Base-by-base conservation (phyloP, 257 asterid genomes). In the Nicotiana tabacum region DNA sequence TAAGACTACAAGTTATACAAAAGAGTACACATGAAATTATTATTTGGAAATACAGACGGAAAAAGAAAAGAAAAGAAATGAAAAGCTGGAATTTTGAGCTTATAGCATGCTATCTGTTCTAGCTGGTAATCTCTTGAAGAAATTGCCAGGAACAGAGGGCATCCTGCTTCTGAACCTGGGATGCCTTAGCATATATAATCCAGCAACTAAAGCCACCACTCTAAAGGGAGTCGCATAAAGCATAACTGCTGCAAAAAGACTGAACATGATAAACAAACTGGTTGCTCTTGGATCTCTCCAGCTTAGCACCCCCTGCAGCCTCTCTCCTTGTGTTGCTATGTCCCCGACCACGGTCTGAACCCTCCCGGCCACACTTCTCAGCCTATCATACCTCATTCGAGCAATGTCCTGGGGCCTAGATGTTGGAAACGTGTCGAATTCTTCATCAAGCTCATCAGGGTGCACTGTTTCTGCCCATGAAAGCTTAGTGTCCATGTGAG, bases 221-320 rank as follows among this genome's bases (percentile, higher is more conserved):
- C 92, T 81, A 18, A 89, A 67, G 13, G 96, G 96, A 5, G 93
- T 88, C n/a, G 37, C 85, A 13, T 90, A 93, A 12, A 93, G 91
- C 68, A 86, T 85, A 60, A 85, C 85, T 12, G 98, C 95, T 29
- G 95, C 92, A 62, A 85, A 81, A 6, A 91, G 87, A 77, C 97
- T 91, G 84, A 91, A 90, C 83, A 88, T 80, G 0, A 93, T 77
- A 78, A 93, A 93, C 83, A 93, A 53, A 82, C 91, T 82, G 1
- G 97, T 93, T 9, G 98, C 98, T 51, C 97, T 86, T 0, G 98
- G 97, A 69, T 93, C 97, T 83, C 98, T 84, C 98, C 98, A 93
- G 83, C 91, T 88, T 9, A 92, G 91, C 83, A 93, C 79, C 11
- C 93, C 77, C 39, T 90, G 89, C 21, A 93, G 13, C 80, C 95